phyloP scores from a whole-genome alignment of 257 asterid species.

The Solanum sejunctum region DNA sequence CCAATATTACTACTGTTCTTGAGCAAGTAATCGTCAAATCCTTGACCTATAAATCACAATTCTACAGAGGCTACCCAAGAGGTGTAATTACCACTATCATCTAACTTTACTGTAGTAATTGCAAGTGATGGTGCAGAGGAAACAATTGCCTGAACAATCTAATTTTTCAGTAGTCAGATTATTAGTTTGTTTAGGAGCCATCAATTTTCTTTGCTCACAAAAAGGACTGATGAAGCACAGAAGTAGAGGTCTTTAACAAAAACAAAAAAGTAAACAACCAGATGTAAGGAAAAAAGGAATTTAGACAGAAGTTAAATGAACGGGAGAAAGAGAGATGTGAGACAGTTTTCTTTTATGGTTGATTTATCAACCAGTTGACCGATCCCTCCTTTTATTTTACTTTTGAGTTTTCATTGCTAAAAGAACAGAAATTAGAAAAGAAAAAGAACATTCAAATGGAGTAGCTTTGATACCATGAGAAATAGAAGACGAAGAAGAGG shows the following conservation, averaged over 20 bases:
- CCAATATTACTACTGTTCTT: not conserved
- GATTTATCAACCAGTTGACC: not conserved
- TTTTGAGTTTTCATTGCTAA: no score
- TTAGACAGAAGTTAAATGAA: not conserved
- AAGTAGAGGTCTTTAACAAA: not conserved
- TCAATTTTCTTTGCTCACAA: not conserved
- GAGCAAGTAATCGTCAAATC: not conserved
- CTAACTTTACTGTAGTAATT: not conserved
- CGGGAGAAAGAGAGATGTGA: not conserved
- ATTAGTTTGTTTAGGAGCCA: no score
- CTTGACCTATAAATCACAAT: not conserved
- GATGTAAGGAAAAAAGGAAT: not conserved
- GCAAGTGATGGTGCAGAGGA: not conserved
- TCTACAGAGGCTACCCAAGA: not conserved
- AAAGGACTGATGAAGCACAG: not conserved
- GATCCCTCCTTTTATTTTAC: not conserved
- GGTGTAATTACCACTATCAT: not conserved
- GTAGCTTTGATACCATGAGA: not conserved
- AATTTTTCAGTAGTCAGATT: no score
- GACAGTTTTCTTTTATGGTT: not conserved
- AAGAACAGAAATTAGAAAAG: no score
- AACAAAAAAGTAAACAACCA: not conserved
- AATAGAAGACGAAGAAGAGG: not conserved
- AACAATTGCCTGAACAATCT: not conserved
- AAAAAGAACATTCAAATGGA: not conserved